These are phyloP conservation scores for Leccinum subspadiceum DNA, from an alignment of 1,284 basidiomycete species.

Conservation along the genomic window DNA sequence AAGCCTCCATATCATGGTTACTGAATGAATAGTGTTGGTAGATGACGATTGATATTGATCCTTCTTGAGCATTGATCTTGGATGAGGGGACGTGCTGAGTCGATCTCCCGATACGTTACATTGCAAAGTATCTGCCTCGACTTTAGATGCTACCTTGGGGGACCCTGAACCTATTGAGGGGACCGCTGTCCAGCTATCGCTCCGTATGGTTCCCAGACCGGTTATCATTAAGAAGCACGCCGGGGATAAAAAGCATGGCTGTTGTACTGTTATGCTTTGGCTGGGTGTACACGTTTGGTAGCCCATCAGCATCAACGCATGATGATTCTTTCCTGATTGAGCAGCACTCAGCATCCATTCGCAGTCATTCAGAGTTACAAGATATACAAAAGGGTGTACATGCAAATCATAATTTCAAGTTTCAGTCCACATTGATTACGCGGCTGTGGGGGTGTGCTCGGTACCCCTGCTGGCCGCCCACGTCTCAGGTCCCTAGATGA, in stretches of 20 bases:
- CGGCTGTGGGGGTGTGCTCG: slow-evolving; percentile 29
- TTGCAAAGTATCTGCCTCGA: not conserved
- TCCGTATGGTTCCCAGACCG: not conserved
- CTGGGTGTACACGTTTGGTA: not conserved
- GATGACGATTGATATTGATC: too few species aligned
- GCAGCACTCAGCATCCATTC: not conserved
- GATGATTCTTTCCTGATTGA: not conserved
- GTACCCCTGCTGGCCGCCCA: slow-evolving; percentile 37
- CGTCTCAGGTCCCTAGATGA: slow-evolving; percentile 34
- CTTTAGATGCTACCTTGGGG: not conserved
- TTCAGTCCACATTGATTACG: slow-evolving; percentile 6
- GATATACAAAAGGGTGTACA: not conserved
- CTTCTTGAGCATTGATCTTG: not conserved
- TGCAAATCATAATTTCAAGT: not conserved
- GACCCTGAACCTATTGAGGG: not conserved
- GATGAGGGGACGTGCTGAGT: not conserved
- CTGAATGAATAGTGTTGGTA: not conserved
- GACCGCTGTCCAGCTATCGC: not conserved
- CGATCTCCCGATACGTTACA: not conserved
- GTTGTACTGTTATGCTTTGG: not conserved
- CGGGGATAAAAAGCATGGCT: not conserved
- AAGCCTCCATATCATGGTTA: not conserved
- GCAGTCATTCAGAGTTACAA: not conserved
- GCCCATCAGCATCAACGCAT: not conserved
- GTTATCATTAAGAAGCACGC: not conserved